Conservation (phyloP, 148 eudicot species). For the Talinum fruticosum region DNA sequence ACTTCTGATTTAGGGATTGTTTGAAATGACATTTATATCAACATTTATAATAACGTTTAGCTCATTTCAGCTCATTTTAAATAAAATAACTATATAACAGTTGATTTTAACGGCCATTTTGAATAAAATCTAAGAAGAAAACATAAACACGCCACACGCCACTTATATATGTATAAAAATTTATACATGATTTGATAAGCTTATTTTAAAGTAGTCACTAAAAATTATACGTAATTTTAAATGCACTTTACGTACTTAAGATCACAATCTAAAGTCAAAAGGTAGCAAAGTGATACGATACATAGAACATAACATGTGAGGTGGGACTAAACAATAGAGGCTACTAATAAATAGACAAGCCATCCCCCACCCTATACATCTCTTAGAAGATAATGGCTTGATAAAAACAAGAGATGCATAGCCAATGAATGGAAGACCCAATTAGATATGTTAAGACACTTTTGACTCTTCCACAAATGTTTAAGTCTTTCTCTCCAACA, state of each 20-base stretch:
- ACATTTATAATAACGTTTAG: too few relatives aligned
- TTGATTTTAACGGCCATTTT: too few relatives aligned
- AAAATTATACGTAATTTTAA: background rate
- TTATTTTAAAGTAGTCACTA: background rate
- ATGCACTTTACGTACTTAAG: background rate
- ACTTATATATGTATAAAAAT: too few relatives aligned
- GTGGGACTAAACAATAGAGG: background rate
- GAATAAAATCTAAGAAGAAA: too few relatives aligned
- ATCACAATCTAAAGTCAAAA: background rate
- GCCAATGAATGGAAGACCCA: background rate
- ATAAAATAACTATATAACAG: too few relatives aligned
- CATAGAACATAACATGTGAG: background rate
- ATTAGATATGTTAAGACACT: background rate
- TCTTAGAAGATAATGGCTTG: background rate
- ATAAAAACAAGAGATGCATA: background rate
- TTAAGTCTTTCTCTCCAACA: too few relatives aligned
- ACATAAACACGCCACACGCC: background rate
- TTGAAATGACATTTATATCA: too few relatives aligned
- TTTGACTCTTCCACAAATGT: background rate
- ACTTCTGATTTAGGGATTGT: too few relatives aligned
- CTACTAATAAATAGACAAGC: background rate
- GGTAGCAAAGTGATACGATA: background rate
- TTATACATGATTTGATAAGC: background rate
- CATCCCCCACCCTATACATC: background rate
- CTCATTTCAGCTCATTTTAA: too few relatives aligned